These are phyloP conservation scores for Ogataea haglerorum DNA, from an alignment of 805 yeast genomes.

Conservation along the genomic window DNA sequence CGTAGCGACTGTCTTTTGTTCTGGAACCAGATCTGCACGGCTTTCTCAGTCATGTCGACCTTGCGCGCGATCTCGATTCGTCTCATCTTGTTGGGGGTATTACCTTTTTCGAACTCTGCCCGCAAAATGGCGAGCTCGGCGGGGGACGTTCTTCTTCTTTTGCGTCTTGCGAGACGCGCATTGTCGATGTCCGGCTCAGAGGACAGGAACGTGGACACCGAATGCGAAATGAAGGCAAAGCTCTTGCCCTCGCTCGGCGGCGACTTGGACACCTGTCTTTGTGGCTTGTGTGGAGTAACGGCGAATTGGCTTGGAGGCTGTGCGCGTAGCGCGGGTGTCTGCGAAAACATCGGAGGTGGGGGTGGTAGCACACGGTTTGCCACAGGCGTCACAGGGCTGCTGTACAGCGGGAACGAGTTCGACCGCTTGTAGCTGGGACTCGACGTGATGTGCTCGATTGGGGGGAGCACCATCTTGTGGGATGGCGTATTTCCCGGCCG, in stretches of 20 bases:
- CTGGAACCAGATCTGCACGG: conserved; percentile 98
- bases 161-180: conserved; percentile 89
- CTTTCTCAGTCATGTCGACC: conserved; percentile 94
- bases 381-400: conserved; percentile 22
- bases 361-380: conserved; percentile 19
- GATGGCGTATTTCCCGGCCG: conserved; percentile 14
- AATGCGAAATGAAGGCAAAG: conserved; percentile 90
- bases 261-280: conserved; percentile 11
- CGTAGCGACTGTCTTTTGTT: conserved; percentile 84
- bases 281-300: conserved; percentile 9
- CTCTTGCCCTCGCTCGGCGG: conserved; percentile 33
- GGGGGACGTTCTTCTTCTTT: conserved; percentile 92
- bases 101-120: conserved; percentile 68
- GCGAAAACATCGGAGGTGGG: conserved; percentile 22
- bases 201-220: conserved; percentile 81
- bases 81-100: conserved; percentile 76
- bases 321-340: conserved; percentile 20
- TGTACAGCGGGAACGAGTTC: conserved; percentile 17
- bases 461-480: conserved; percentile 21
- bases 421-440: conserved; percentile 26
- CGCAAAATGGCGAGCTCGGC: conserved; percentile 79
- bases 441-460: conserved; percentile 25
- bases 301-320: conserved; percentile 11
- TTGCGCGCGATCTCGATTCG: conserved; percentile 74
- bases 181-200: conserved; percentile 84